Percentiles rank a stretch among this genome's conserved stretches.
Evolutionary conservation across 495 filamentous ascomycete species (phyloP).

Genomic region (Podospora pseudopauciseta): DNA sequence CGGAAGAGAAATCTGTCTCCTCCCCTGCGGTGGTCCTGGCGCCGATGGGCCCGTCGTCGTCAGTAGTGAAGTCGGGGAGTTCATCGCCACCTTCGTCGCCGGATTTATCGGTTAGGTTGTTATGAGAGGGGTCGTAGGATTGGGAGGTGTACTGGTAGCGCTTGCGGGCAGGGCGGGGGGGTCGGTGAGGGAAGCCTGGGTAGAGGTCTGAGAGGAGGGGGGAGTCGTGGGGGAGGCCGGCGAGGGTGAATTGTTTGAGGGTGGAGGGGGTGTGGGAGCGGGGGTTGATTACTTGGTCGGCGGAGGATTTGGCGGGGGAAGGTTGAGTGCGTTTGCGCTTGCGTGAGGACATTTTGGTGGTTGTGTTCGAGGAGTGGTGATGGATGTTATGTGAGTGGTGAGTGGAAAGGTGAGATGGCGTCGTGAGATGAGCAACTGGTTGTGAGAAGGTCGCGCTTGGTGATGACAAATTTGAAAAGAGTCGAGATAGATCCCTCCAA

Average conservation of each 20-base stretch:
- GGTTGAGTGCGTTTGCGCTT: slow-evolving; percentile 32
- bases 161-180: slow-evolving; percentile 13
- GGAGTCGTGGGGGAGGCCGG: slow-evolving; percentile 34
- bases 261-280: slow-evolving; percentile 42
- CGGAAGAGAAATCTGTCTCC: neutral
- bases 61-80: slow-evolving; percentile 1
- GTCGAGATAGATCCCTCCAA: neutral
- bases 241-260: slow-evolving; percentile 39
- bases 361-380: neutral
- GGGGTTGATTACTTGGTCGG: slow-evolving; percentile 42
- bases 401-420: neutral
- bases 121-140: slow-evolving; percentile 1
- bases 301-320: too few species aligned
- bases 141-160: neutral
- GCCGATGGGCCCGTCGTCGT: neutral
- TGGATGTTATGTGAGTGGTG: slow-evolving; percentile 1
- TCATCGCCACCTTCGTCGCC: slow-evolving; percentile 11
- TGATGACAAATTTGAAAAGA: neutral
- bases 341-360: neutral
- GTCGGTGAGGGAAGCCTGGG: slow-evolving; percentile 44
- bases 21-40: neutral
- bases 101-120: neutral
- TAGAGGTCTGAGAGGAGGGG: slow-evolving; percentile 36
- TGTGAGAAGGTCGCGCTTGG: neutral
- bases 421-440: neutral